These are phyloP conservation scores for Neurospora africana DNA, from an alignment of 495 filamentous ascomycete genomes.

Conservation along the genomic window DNA sequence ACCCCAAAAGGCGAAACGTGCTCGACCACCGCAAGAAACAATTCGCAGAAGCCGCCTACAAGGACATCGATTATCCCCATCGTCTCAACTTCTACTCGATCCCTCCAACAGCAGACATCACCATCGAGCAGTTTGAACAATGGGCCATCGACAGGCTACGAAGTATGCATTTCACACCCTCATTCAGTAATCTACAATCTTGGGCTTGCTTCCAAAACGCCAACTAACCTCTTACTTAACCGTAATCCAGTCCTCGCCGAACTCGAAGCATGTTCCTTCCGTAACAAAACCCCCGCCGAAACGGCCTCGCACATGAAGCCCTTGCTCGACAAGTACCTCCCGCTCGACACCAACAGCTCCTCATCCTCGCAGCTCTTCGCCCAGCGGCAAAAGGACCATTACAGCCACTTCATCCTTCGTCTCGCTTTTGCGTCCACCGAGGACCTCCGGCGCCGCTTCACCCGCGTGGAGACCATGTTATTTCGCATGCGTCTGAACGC, in stretches of 20 bases:
- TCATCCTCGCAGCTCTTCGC: conserved; percentile 43
- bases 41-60: conserved; percentile 62
- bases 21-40: conserved; percentile 77
- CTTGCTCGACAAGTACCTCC: conserved; percentile 75
- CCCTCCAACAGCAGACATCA: conserved; percentile 89
- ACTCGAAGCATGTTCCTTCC: conserved; percentile 90
- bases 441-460: conserved; percentile 82
- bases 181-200: too few species aligned
- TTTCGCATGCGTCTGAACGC: conserved; percentile 69
- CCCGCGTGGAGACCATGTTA: conserved; percentile 74
- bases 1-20: conserved; percentile 64
- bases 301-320: conserved; percentile 68
- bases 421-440: conserved; percentile 88
- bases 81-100: conserved; percentile 84
- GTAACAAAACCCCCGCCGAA: conserved; percentile 72
- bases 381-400: conserved; percentile 93
- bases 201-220: too few species aligned
- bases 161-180: conserved; percentile 18
- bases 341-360: conserved; percentile 67
- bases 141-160: conserved; percentile 95
- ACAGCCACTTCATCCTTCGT: conserved; percentile 93
- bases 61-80: conserved; percentile 67
- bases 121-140: conserved; percentile 95
- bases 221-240: too few species aligned
- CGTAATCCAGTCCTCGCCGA: conserved; percentile 68